These are phyloP conservation scores for Carex parvula DNA, from an alignment of 176 grass and related monocot genomes.

Conservation along the genomic window DNA sequence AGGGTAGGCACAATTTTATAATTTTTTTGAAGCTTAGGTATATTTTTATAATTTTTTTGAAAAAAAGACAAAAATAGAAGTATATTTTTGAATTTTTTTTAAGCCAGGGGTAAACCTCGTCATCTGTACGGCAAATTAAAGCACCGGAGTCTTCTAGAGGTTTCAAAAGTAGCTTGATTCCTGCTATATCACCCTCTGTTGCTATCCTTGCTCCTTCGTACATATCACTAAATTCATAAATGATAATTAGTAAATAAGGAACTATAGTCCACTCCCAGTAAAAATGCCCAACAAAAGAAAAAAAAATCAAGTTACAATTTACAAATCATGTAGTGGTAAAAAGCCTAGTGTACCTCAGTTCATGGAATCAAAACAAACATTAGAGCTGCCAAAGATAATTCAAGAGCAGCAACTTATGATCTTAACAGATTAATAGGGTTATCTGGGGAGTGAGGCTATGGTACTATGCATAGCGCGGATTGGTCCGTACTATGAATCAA, in stretches of 20 bases:
- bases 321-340: background rate
- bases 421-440: background rate
- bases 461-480: too few relatives aligned
- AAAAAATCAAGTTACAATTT: background rate
- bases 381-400: background rate
- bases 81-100: too few relatives aligned
- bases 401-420: background rate
- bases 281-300: slow-evolving; percentile 1
- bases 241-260: background rate
- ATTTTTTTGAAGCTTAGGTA: too few relatives aligned
- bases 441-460: background rate
- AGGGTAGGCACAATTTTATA: too few relatives aligned
- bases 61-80: too few relatives aligned
- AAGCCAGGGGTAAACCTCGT: slow-evolving; percentile 42
- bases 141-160: slow-evolving; percentile 84
- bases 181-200: slow-evolving; percentile 70
- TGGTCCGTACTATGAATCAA: too few relatives aligned
- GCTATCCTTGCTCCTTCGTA: slow-evolving; percentile 90
- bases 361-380: background rate
- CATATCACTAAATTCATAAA: slow-evolving; percentile 49
- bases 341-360: background rate
- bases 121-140: slow-evolving; percentile 59
- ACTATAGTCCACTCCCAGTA: background rate
- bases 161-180: slow-evolving; percentile 71
- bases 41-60: too few relatives aligned